phyloP scores from a whole-genome alignment of 495 filamentous ascomycete species.

The Hyaloscypha bicolor region DNA sequence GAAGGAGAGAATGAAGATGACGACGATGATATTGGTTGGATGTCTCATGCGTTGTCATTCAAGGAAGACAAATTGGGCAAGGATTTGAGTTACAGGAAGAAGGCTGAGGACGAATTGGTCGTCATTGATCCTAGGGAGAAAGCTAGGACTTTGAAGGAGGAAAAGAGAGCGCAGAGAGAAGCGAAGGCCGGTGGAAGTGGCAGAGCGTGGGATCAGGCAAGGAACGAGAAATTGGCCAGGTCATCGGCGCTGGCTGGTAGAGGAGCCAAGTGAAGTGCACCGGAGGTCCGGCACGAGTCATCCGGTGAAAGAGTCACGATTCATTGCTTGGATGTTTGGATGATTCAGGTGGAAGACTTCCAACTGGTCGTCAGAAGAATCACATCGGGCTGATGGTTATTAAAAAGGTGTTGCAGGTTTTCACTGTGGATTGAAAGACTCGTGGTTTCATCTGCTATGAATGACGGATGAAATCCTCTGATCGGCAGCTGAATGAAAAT shows the following conservation, averaged over 20 bases:
- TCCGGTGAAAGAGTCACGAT: neutral
- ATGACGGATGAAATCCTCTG: neutral
- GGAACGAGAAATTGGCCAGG: constrained; percentile 47
- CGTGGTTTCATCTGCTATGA: neutral
- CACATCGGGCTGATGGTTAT: neutral
- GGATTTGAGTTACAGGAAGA: constrained; percentile 85
- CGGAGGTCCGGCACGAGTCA: neutral
- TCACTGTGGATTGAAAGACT: neutral
- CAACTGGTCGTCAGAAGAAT: neutral
- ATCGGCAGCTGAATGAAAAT: constrained; percentile 1
- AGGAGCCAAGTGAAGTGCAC: constrained; percentile 40
- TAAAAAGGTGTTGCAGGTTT: neutral
- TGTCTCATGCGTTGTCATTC: constrained; percentile 78
- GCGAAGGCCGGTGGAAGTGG: constrained; percentile 50
- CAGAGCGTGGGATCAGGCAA: constrained; percentile 58
- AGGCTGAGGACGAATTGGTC: constrained; percentile 85
- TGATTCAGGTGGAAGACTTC: neutral
- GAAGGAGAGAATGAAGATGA: constrained; percentile 54
- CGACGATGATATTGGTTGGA: constrained; percentile 63
- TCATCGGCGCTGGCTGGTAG: constrained; percentile 46
- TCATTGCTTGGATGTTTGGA: neutral
- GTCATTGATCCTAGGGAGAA: constrained; percentile 94
- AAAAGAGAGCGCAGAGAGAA: constrained; percentile 55
- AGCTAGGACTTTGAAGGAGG: constrained; percentile 69
- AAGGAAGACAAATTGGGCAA: constrained; percentile 90